Evolutionary conservation across 805 yeast genomes (phyloP), one percentile per base, ranked within the genome.

Genomic region (Ogataea saltuana): DNA sequence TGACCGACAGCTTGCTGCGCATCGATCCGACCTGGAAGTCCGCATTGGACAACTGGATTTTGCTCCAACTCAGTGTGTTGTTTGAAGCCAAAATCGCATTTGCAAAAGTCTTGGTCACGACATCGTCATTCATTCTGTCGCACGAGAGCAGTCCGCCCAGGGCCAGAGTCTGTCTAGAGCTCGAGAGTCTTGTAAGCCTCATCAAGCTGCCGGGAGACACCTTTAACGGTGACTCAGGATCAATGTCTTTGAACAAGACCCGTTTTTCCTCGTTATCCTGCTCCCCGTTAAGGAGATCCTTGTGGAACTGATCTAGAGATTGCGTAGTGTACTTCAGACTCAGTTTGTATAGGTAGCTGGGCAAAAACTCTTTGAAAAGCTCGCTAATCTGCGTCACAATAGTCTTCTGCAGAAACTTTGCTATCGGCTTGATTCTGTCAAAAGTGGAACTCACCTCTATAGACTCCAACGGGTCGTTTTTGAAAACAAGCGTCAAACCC

Each of bases 361-460:
- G 96, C 41, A 88, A 71, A 40, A 88, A 84, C 59, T 88, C 96
- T 48, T 93, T 72, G 65, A 88, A 88, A 48, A 88, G 69, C 39
- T 83, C 87, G 41, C 95, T 69, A 25, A 88, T 81, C 60, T 86
- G 93, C 41, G 71, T 75, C 59, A 88, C 96, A 46, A 88, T 88
- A 59, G 88, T 93, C 34, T 77, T 76, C 59, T 88, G 96, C 48
- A 88, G 65, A 53, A 87, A 85, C 45, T 80, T 76, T n/a, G 95
- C 93, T 54, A 88, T 78, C 1, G 89, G 89, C 39, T 84, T 85
- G 33, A 88, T 84, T 30, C 81, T 78, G 65, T 88, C 95, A 63
- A 88, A 88, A n/a, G 95, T 83, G 4, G 95, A 85, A 49, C 82
- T 79, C 11, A 88, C 95, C 54, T 80, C 81, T 49, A 88, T 88